Conservation (phyloP, 2,329 filamentous ascomycete species). For the Aspergillus amoenus region DNA sequence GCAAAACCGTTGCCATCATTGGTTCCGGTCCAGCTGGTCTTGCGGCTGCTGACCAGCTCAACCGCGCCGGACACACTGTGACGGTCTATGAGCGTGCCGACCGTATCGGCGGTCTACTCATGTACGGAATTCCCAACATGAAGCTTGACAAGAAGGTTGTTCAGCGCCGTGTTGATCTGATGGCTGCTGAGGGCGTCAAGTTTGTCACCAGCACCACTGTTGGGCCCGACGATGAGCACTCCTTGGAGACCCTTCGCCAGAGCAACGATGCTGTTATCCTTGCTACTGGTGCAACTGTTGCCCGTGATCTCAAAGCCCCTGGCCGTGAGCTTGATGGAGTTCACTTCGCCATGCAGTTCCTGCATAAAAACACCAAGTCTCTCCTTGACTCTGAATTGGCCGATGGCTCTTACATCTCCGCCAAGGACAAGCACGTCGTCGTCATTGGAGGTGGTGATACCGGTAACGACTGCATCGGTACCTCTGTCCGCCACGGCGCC, state of each 20-base stretch:
- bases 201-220: slow-evolving; percentile 78
- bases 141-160: slow-evolving; percentile 98
- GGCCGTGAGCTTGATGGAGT: slow-evolving; percentile 85
- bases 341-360: slow-evolving; percentile 95
- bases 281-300: slow-evolving; percentile 88
- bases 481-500: slow-evolving; percentile 89
- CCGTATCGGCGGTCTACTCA: slow-evolving; percentile 84
- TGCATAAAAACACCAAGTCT: slow-evolving; percentile 97
- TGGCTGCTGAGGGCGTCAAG: slow-evolving; percentile 81
- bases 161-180: slow-evolving; percentile 91
- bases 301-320: slow-evolving; percentile 87
- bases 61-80: slow-evolving; percentile 83
- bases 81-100: slow-evolving; percentile 93
- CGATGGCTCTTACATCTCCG: slow-evolving; percentile 85
- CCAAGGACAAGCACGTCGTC: slow-evolving; percentile 92
- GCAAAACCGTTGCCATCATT: slow-evolving; percentile 85
- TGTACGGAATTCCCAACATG: slow-evolving; percentile 99
- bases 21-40: slow-evolving; percentile 91
- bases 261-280: slow-evolving; percentile 83
- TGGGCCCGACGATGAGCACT: slow-evolving; percentile 69
- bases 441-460: slow-evolving; percentile 98
- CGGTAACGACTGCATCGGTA: slow-evolving; percentile 97
- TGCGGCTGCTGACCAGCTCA: slow-evolving; percentile 87
- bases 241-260: slow-evolving; percentile 69
- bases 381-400: slow-evolving; percentile 85